phyloP scores from a whole-genome alignment of 441 rosid genomes.

The Metrosideros polymorpha region DNA sequence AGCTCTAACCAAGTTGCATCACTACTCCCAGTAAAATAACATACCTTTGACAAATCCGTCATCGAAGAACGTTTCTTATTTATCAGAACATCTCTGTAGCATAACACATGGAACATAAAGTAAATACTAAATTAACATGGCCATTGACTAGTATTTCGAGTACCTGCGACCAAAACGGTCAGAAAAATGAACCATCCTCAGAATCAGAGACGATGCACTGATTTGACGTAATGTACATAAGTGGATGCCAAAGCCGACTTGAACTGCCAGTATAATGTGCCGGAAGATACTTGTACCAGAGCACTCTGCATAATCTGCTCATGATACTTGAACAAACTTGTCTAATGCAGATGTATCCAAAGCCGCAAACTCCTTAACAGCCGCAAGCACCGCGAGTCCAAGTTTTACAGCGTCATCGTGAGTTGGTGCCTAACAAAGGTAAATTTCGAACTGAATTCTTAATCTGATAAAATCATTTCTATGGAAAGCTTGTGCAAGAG shows the following conservation, averaged over 20 bases:
- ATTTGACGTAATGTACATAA: background rate
- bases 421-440: constrained; percentile 51
- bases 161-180: background rate
- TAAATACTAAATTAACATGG: background rate
- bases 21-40: background rate
- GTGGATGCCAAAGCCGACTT: background rate
- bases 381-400: constrained; percentile 56
- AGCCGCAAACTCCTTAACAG: constrained; percentile 63
- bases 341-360: constrained; percentile 76
- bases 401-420: constrained; percentile 67
- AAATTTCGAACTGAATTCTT: background rate
- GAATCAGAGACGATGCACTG: background rate
- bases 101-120: background rate
- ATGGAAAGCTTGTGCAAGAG: background rate
- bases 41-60: background rate
- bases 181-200: background rate
- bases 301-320: background rate
- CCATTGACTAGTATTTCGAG: background rate
- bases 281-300: background rate
- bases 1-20: background rate
- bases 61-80: background rate
- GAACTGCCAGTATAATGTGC: background rate
- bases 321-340: constrained; percentile 39
- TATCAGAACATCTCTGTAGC: background rate
- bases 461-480: background rate